Evolutionary conservation across 495 filamentous ascomycete species (phyloP).

Genomic region (Evernia prunastri): DNA sequence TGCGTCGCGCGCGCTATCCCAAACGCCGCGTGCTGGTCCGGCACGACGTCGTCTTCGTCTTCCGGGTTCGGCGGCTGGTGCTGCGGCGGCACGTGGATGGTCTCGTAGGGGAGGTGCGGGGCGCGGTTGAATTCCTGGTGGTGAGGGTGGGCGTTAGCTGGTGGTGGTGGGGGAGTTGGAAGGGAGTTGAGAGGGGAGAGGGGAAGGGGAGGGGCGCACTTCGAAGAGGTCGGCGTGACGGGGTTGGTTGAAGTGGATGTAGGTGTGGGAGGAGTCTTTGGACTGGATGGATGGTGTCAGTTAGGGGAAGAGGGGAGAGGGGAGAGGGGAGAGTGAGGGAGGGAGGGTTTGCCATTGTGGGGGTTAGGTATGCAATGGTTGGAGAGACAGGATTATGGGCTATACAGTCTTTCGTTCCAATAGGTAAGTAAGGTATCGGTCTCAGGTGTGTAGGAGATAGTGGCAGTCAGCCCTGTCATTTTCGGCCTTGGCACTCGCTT

Average conservation of each 20-base stretch:
- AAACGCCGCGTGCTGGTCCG: conserved; percentile 95
- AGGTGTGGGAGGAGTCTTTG: conserved; percentile 82
- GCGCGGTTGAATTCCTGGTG: conserved; percentile 30
- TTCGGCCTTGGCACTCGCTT: too few relatives aligned
- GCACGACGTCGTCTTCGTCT: conserved; percentile 96
- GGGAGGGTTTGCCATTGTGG: conserved; percentile 7
- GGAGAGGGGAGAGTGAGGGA: not conserved
- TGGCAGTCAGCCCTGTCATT: too few relatives aligned
- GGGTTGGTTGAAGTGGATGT: conserved; percentile 77
- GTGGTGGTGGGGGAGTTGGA: conserved; percentile 5
- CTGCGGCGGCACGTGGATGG: conserved; percentile 84
- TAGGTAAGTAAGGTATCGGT: too few relatives aligned
- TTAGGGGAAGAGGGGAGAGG: not conserved
- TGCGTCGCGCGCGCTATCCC: conserved; percentile 85
- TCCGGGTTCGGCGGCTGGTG: conserved; percentile 92
- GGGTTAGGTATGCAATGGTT: not conserved
- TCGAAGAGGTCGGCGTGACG: conserved; percentile 88
- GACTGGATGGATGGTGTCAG: conserved; percentile 44
- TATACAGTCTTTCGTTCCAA: too few relatives aligned
- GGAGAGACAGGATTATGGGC: too few relatives aligned
- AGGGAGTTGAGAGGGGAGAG: conserved; percentile 21
- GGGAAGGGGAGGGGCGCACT: conserved; percentile 41
- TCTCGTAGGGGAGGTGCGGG: conserved; percentile 49
- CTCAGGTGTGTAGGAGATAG: too few relatives aligned
- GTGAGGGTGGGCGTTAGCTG: conserved; percentile 19